Evolutionary conservation across 2,329 filamentous ascomycete species (phyloP).

Genomic region (Diaporthe citrichinensis): DNA sequence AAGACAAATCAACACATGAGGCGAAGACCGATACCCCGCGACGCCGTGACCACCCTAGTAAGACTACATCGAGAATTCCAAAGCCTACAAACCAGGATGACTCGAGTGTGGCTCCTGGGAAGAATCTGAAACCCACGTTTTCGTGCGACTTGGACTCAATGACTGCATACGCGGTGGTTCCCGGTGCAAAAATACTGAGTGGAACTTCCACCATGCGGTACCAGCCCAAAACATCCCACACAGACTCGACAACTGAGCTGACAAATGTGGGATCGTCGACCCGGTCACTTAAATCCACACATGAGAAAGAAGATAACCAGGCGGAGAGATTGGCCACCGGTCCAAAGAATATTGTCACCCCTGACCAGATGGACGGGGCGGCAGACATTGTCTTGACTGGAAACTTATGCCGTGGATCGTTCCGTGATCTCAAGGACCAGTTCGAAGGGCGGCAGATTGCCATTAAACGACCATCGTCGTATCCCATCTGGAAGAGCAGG

Average conservation of each 20-base stretch:
- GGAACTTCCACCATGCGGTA: constrained; percentile 39
- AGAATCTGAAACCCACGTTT: constrained; percentile 11
- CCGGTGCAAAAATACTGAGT: constrained; percentile 36
- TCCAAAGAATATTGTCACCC: background rate
- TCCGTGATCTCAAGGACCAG: constrained; percentile 15
- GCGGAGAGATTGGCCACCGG: background rate
- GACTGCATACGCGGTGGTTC: constrained; percentile 25
- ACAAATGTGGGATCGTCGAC: constrained; percentile 7
- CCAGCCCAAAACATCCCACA: constrained; percentile 28
- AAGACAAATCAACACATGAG: background rate
- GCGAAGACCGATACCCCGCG: background rate
- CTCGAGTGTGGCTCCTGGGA: constrained; percentile 8
- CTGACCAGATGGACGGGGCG: constrained; percentile 39
- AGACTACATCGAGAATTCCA: background rate
- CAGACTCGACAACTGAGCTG: background rate
- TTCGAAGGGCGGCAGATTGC: background rate
- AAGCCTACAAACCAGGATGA: background rate
- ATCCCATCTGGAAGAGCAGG: constrained; percentile 22
- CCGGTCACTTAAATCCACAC: constrained; percentile 16
- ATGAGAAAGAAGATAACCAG: background rate
- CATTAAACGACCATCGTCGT: constrained; percentile 17
- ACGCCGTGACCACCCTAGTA: background rate
- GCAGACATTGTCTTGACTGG: constrained; percentile 20
- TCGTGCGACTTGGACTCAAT: constrained; percentile 25
- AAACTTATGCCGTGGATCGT: constrained; percentile 27